These are phyloP conservation scores for Salix purpurea DNA, from an alignment of 345 rosid species.

Conservation along the genomic window DNA sequence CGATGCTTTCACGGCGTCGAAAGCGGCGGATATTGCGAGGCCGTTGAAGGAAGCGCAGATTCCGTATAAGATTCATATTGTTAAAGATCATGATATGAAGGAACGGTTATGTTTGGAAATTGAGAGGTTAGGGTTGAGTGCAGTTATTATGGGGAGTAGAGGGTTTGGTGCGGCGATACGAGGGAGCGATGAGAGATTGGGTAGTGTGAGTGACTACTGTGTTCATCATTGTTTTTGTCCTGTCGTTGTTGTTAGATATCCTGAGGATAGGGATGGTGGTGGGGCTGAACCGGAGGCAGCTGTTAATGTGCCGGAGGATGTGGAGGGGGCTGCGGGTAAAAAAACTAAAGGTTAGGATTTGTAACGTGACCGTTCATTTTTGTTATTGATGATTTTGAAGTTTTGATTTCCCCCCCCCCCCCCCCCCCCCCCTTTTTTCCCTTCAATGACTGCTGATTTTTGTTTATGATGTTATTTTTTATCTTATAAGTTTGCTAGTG, in stretches of 20 bases:
- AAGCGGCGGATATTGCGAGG: constrained; percentile 66
- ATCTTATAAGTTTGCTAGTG: neutral
- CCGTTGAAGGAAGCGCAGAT: constrained; percentile 78
- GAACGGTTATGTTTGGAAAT: constrained; percentile 90
- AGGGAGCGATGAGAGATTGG: constrained; percentile 75
- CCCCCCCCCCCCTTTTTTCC: too few relatives aligned
- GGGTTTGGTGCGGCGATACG: constrained; percentile 78
- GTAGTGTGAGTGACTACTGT: constrained; percentile 91
- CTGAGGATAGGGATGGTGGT: constrained; percentile 54
- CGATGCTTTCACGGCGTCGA: constrained; percentile 64
- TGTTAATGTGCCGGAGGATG: constrained; percentile 24
- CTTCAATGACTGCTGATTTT: neutral
- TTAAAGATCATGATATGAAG: constrained; percentile 92
- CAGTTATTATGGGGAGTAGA: constrained; percentile 85
- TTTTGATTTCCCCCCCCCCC: neutral
- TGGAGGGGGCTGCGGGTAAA: neutral
- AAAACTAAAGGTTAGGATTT: constrained; percentile 1
- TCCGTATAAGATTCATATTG: constrained; percentile 87
- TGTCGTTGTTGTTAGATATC: constrained; percentile 78
- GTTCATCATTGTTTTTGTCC: constrained; percentile 91
- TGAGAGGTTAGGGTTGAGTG: constrained; percentile 70
- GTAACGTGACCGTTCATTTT: neutral
- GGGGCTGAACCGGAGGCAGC: constrained; percentile 16
- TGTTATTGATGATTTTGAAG: neutral
- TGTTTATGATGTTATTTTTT: neutral